Base-by-base conservation (phyloP, 805 yeast genomes). In the Pichia pseudocactophila region DNA sequence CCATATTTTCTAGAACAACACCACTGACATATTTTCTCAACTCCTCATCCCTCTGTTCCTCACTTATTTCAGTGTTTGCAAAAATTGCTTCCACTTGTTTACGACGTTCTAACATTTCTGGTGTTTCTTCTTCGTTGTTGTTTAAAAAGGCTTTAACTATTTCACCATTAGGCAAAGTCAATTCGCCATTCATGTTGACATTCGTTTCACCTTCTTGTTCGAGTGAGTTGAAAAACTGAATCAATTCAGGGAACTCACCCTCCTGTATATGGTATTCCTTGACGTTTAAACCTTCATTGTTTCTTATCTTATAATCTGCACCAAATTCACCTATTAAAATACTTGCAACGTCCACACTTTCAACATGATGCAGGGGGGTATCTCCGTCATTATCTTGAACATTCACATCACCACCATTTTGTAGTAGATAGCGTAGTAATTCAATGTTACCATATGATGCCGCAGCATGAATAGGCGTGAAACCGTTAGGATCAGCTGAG, bases 401-500 rank as follows among this genome's bases (percentile, higher is more conserved):
- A 58, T 92, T 88, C 19, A 88, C 73, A 56, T 92, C 80, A 7
- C 96, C 97, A 8, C 84, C 84, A 16, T 63, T 58, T 4, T 52
- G 51, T 4, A 83, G 59, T 36, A 87, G 66, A 48, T 71, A 74
- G 43, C 64, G 59, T 31, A 92, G 65, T 32, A 92, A 65, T 9
- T 82, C 88, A 2, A 64, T 52, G 57, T 90, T 89, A 8, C 90
- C 90, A 61, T 92, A 92, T 1, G 97, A 82, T 2, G 94, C 95
- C 1, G 98, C 97, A 0, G 99, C 99, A 60, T 92, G 99, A 11
- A 92, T 72, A 7, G 98, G 95, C 0, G 97, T 90, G 62, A 94
- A 92, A 1, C 99, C 99, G 54, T 89, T 86, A 1, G 85, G 83
- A 60, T 92, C 99, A 48, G 80, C 76, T 7, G 82, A 73, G 55